Conservation (phyloP, 805 yeast species). For the Ogataea paradorogensis region DNA sequence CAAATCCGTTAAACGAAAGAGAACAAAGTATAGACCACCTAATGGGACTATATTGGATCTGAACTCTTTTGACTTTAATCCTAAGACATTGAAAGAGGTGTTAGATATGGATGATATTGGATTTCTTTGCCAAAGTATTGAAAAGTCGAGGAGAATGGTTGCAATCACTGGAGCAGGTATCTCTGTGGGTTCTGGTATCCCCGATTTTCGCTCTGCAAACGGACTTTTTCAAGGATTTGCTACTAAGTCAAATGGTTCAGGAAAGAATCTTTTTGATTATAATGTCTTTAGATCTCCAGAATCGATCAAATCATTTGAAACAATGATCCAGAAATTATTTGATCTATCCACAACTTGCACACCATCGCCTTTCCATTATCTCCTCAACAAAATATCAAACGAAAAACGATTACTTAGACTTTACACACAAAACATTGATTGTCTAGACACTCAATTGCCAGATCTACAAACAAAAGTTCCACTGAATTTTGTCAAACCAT, state of each 20-base stretch:
- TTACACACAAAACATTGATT: constrained; percentile 87
- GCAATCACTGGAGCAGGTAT: constrained; percentile 88
- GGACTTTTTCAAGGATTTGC: constrained; percentile 66
- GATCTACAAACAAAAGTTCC: constrained; percentile 50
- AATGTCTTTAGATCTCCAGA: constrained; percentile 65
- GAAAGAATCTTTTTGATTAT: constrained; percentile 70
- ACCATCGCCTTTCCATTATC: constrained; percentile 74
- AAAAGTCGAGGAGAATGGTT: constrained; percentile 55
- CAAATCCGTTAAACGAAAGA: constrained; percentile 39
- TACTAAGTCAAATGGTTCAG: constrained; percentile 39
- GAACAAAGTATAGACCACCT: constrained; percentile 43
- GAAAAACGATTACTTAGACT: constrained; percentile 66
- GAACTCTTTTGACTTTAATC: constrained; percentile 25
- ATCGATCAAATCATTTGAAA: constrained; percentile 64
- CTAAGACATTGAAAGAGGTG: constrained; percentile 31
- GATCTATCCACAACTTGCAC: constrained; percentile 49
- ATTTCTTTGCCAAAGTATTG: constrained; percentile 50
- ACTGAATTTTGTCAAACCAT: constrained; percentile 33
- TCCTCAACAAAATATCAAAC: constrained; percentile 56
- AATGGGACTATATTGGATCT: constrained; percentile 44
- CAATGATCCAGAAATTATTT: constrained; percentile 65
- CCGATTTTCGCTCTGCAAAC: constrained; percentile 67
- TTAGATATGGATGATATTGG: constrained; percentile 41
- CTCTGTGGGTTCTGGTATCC: constrained; percentile 88
- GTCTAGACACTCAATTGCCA: constrained; percentile 62